Evolutionary conservation across 257 asterid species (phyloP).

Genomic region (Rhazya stricta): DNA sequence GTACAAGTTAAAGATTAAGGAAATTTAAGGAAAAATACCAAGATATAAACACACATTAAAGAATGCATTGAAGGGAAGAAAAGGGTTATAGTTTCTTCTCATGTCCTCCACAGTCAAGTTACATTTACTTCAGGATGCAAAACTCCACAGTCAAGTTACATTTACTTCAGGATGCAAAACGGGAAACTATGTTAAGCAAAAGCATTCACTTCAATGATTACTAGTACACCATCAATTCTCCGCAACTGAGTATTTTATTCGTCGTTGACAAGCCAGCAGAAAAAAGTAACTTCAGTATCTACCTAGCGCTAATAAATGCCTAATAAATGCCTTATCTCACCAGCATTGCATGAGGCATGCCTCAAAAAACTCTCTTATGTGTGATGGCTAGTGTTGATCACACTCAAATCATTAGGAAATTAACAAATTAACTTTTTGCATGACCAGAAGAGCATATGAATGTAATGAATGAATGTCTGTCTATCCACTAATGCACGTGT

Average conservation of each 20-base stretch:
- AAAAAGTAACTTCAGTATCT: neutral
- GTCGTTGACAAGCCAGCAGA: neutral
- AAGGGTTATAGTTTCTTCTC: neutral
- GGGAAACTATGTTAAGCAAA: neutral
- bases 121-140: too few species aligned
- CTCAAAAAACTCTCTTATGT: neutral
- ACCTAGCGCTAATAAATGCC: too few species aligned
- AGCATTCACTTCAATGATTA: neutral
- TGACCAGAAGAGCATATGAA: neutral
- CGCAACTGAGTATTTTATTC: neutral
- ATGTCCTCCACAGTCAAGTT: too few species aligned
- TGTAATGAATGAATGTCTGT: neutral
- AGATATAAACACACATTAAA: too few species aligned
- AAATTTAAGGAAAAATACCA: neutral
- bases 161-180: too few species aligned
- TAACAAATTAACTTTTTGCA: neutral
- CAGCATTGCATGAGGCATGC: too few species aligned
- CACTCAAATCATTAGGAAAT: neutral
- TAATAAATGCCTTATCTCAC: too few species aligned
- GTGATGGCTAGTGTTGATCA: neutral
- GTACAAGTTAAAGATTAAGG: constrained; percentile 7
- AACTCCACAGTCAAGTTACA: too few species aligned
- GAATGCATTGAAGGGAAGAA: neutral
- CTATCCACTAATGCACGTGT: neutral
- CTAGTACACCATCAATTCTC: neutral